Percentiles rank a stretch among this genome's conserved stretches.
Evolutionary conservation across 1,284 basidiomycete species (phyloP).

Genomic region (Marasmius fiardii): DNA sequence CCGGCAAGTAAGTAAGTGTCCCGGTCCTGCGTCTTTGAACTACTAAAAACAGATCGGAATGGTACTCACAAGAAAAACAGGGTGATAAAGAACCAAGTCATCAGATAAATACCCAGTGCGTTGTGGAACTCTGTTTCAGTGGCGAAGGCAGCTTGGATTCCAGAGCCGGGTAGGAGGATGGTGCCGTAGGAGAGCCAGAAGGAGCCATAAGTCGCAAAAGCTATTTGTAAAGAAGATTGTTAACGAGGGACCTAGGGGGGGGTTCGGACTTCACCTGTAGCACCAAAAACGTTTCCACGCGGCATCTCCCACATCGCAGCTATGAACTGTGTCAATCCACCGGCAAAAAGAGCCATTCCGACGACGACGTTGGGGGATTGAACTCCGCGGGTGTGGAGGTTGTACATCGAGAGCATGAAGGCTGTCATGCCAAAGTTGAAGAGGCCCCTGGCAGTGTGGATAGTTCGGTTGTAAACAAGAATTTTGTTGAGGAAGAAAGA

Average conservation of each 20-base stretch:
- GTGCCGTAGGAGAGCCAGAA: slow-evolving; percentile 81
- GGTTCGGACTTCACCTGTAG: slow-evolving; percentile 47
- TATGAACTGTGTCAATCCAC: slow-evolving; percentile 77
- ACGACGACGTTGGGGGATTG: slow-evolving; percentile 70
- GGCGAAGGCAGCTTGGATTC: slow-evolving; percentile 50
- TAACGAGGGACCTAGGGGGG: too few relatives aligned
- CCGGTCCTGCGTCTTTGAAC: too few relatives aligned
- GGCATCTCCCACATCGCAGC: slow-evolving; percentile 84
- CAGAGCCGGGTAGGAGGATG: slow-evolving; percentile 61
- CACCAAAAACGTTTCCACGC: slow-evolving; percentile 66
- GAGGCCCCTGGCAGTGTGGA: neutral
- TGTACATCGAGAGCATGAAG: slow-evolving; percentile 67
- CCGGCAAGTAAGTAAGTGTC: too few relatives aligned
- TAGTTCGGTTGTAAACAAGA: too few relatives aligned
- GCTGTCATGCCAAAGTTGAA: slow-evolving; percentile 40
- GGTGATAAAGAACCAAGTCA: slow-evolving; percentile 55
- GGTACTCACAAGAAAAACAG: slow-evolving; percentile 23
- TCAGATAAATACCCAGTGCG: slow-evolving; percentile 65
- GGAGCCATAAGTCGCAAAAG: slow-evolving; percentile 66
- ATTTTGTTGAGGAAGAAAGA: too few relatives aligned
- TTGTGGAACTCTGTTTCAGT: slow-evolving; percentile 42
- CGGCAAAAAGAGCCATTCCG: slow-evolving; percentile 79
- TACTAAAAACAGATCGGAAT: neutral
- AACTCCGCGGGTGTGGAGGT: slow-evolving; percentile 51
- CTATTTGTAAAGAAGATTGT: slow-evolving; percentile 26